These are phyloP conservation scores for Zymoseptoria crescenta DNA, from an alignment of 2,329 filamentous ascomycete genomes.

Conservation along the genomic window DNA sequence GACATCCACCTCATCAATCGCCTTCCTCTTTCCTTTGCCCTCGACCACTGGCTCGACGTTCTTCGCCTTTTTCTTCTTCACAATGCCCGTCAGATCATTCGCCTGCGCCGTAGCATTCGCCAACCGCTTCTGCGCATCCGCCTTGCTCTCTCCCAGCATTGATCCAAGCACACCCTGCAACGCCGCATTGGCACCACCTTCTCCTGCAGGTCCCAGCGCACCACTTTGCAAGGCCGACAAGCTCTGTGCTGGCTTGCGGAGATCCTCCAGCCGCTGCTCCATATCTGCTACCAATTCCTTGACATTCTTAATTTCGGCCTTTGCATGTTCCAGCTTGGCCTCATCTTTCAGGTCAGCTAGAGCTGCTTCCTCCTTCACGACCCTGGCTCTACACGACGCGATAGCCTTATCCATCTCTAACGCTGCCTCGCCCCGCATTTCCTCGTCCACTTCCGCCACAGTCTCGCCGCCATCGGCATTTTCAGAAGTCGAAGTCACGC, in stretches of 20 bases:
- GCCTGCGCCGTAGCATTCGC: constrained; percentile 67
- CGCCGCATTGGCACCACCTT: constrained; percentile 35
- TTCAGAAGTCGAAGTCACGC: constrained; percentile 54
- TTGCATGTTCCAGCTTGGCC: constrained; percentile 52
- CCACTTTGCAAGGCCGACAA: constrained; percentile 37
- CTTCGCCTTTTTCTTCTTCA: constrained; percentile 54
- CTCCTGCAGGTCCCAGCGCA: constrained; percentile 40
- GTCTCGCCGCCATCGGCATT: constrained; percentile 33
- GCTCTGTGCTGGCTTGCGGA: constrained; percentile 56
- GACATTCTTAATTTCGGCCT: constrained; percentile 60
- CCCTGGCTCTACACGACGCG: constrained; percentile 61
- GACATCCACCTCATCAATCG: constrained; percentile 13
- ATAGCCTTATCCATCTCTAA: constrained; percentile 67
- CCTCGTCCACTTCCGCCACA: constrained; percentile 53
- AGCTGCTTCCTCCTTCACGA: constrained; percentile 61
- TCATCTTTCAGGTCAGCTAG: constrained; percentile 47
- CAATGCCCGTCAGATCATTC: constrained; percentile 65
- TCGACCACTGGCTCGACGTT: constrained; percentile 10
- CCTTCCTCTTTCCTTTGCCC: constrained; percentile 26
- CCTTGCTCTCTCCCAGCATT: constrained; percentile 54
- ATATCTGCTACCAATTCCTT: constrained; percentile 73
- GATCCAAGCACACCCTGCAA: constrained; percentile 57
- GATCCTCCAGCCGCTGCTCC: constrained; percentile 65
- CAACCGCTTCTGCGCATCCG: constrained; percentile 54
- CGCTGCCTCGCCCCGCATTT: constrained; percentile 62